These are phyloP conservation scores for Claviceps pazoutovae DNA, from an alignment of 2,329 filamentous ascomycete species.

Conservation along the genomic window DNA sequence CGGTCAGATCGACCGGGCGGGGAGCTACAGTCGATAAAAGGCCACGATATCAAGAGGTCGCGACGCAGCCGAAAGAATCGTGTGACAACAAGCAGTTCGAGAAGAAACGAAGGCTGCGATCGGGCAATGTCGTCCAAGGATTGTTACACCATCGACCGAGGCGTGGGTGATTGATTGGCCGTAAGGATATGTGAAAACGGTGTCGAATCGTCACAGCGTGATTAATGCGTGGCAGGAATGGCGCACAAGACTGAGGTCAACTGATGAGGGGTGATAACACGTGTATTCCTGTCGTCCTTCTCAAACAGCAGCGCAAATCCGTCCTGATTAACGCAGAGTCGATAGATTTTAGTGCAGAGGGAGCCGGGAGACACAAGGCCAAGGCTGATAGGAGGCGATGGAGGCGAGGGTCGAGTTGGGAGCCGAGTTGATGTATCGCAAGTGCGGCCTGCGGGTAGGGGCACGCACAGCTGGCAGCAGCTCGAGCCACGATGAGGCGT, in stretches of 20 bases:
- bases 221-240: neutral
- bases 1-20: neutral
- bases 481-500: neutral
- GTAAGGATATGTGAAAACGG: neutral
- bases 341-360: neutral
- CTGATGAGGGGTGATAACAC: neutral
- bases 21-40: neutral
- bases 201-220: slow-evolving; percentile 1
- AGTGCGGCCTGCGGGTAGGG: neutral
- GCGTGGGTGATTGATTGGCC: neutral
- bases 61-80: neutral
- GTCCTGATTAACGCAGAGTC: neutral
- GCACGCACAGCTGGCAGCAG: neutral
- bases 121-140: neutral
- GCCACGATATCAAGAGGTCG: neutral
- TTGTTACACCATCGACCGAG: neutral
- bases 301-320: neutral
- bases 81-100: neutral
- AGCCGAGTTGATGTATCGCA: neutral
- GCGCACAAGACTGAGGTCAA: neutral
- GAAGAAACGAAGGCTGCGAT: slow-evolving; percentile 1
- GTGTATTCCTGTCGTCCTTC: neutral
- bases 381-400: neutral
- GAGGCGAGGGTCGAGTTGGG: neutral
- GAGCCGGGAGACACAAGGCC: slow-evolving; percentile 1